Conservation (phyloP, 768 basidiomycete genomes). For the Phanerochaete carnosa region DNA sequence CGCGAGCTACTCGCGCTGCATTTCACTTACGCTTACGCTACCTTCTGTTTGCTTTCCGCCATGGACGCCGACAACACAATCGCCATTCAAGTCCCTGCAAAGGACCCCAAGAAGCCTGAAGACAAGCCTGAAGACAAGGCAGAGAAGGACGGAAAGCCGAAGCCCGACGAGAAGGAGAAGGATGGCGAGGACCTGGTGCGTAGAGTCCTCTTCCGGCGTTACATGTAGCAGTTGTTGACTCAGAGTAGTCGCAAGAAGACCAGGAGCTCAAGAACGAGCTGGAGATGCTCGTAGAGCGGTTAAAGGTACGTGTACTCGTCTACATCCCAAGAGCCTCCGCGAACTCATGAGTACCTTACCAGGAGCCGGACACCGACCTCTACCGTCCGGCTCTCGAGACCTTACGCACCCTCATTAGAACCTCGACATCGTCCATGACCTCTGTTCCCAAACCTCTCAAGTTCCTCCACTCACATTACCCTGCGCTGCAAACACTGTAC, state of each 20-base stretch:
- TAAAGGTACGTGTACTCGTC: constrained; percentile 60
- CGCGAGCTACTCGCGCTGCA: constrained; percentile 6
- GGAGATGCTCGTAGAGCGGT: constrained; percentile 93
- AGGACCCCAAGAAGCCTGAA: constrained; percentile 73
- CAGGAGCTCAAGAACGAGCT: constrained; percentile 88
- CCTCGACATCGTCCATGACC: constrained; percentile 98
- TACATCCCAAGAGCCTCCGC: background rate
- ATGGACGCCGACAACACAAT: constrained; percentile 56
- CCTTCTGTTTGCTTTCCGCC: constrained; percentile 1
- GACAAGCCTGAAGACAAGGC: constrained; percentile 48
- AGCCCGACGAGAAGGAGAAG: constrained; percentile 37
- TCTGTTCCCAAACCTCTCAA: constrained; percentile 98
- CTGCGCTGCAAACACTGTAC: constrained; percentile 78
- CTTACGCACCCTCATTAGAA: constrained; percentile 88
- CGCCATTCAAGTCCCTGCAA: constrained; percentile 63
- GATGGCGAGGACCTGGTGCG: constrained; percentile 74
- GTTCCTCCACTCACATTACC: constrained; percentile 94
- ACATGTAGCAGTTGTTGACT: background rate
- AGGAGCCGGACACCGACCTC: constrained; percentile 87
- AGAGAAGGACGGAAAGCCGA: constrained; percentile 37
- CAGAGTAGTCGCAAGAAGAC: constrained; percentile 87
- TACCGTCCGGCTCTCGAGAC: constrained; percentile 92
- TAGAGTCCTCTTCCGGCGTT: background rate
- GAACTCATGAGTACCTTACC: constrained; percentile 13
- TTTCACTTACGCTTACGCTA: constrained; percentile 9